phyloP scores from a whole-genome alignment of 23 red algal genomes.

The Pyropia haitanensis region DNA sequence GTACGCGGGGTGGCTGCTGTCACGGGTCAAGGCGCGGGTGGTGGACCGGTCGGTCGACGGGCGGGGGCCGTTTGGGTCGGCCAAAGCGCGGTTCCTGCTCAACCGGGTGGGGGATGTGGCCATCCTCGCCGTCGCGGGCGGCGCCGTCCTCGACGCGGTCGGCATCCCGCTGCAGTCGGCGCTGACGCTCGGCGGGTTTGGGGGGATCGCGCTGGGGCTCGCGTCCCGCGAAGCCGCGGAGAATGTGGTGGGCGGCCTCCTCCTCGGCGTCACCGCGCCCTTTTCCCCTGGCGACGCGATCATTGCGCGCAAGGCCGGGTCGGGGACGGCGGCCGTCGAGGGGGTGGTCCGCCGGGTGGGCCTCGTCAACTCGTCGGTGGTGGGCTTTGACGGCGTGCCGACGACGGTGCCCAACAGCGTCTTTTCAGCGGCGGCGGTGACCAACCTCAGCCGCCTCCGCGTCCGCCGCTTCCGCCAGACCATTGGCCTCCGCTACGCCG shows the following conservation, averaged over 20 bases:
- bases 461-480: neutral
- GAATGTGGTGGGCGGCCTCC: slow-evolving; percentile 7
- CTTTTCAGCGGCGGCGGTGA: neutral
- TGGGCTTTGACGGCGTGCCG: slow-evolving; percentile 8
- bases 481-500: slow-evolving; percentile 8
- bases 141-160: neutral
- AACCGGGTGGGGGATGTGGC: neutral
- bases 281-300: slow-evolving; percentile 11
- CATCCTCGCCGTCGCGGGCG: neutral
- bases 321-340: neutral
- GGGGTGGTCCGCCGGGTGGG: slow-evolving; percentile 3
- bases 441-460: slow-evolving; percentile 4
- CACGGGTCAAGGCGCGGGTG: too few species aligned
- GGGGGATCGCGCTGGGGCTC: slow-evolving; percentile 4
- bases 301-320: too few species aligned
- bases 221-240: slow-evolving; percentile 11
- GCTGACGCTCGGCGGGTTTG: slow-evolving; percentile 8
- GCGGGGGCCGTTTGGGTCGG: neutral
- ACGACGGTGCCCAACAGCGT: slow-evolving; percentile 9
- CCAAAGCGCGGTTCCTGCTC: slow-evolving; percentile 1
- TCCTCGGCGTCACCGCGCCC: neutral
- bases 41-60: too few species aligned
- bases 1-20: too few species aligned
- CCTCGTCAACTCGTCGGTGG: slow-evolving; percentile 5
- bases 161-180: slow-evolving; percentile 13